These are phyloP conservation scores for Talaromyces rugulosus DNA, from an alignment of 2,329 filamentous ascomycete species.

Conservation along the genomic window DNA sequence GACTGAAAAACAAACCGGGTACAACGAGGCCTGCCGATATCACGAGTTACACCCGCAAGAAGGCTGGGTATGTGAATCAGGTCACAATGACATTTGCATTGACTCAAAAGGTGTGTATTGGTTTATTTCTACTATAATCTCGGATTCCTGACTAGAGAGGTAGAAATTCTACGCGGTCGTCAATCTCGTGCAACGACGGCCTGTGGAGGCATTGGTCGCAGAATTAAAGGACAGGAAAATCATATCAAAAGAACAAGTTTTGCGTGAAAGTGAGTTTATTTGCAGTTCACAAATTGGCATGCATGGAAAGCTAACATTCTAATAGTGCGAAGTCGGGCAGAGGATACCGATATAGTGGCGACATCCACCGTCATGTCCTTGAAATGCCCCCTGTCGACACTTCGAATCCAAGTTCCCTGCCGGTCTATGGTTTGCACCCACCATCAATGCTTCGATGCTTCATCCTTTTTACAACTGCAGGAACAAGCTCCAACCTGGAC, in stretches of 20 bases:
- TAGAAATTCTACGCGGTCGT: conserved; percentile 70
- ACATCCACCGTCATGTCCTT: conserved; percentile 85
- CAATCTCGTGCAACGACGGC: conserved; percentile 69
- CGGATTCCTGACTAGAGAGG: neutral
- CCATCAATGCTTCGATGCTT: conserved; percentile 91
- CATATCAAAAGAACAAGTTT: conserved; percentile 75
- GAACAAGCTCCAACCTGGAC: conserved; percentile 95
- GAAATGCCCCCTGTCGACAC: conserved; percentile 86
- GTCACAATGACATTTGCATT: conserved; percentile 88
- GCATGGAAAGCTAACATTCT: conserved; percentile 16
- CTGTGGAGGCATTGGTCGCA: conserved; percentile 66
- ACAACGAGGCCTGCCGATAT: conserved; percentile 93
- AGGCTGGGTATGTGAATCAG: conserved; percentile 66
- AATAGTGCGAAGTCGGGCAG: conserved; percentile 71
- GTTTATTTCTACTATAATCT: neutral
- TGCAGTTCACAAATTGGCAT: conserved; percentile 4
- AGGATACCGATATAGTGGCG: conserved; percentile 83
- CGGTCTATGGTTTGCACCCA: conserved; percentile 77
- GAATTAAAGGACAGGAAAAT: conserved; percentile 63
- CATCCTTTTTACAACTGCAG: conserved; percentile 86
- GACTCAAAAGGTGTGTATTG: conserved; percentile 70
- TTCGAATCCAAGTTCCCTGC: conserved; percentile 74
- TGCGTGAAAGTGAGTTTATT: conserved; percentile 69
- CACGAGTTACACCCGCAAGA: conserved; percentile 68
- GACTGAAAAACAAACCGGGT: conserved; percentile 92